Evolutionary conservation across 306 rosid genomes (phyloP).

Genomic region (Dryas alaskensis): DNA sequence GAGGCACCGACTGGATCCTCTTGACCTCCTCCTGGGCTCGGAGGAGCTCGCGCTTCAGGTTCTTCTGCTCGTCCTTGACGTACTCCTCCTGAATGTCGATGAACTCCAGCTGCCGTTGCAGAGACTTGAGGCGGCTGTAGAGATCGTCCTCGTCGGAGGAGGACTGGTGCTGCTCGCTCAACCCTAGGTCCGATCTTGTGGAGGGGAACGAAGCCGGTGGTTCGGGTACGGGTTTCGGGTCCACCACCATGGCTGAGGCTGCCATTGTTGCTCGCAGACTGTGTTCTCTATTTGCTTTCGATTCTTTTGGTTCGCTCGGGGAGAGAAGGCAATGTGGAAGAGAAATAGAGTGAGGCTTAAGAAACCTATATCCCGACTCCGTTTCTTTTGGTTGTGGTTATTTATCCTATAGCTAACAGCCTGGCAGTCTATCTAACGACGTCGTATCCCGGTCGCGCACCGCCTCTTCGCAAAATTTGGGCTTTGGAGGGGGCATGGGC

Average conservation of each 20-base stretch:
- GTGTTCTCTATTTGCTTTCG: not conserved
- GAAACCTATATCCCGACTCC: constrained; percentile 1
- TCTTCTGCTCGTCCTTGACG: constrained; percentile 92
- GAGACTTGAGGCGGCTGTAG: constrained; percentile 70
- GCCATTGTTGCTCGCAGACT: constrained; percentile 47
- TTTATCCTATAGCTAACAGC: not conserved
- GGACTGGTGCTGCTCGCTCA: constrained; percentile 28
- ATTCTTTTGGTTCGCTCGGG: not conserved
- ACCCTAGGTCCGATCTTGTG: constrained; percentile 48
- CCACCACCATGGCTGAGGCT: constrained; percentile 69
- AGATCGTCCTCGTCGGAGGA: constrained; percentile 75
- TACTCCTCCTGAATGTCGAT: constrained; percentile 93
- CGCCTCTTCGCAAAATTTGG: too few relatives aligned
- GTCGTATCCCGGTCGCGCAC: too few relatives aligned
- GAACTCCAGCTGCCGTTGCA: constrained; percentile 84
- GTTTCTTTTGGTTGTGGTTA: not conserved
- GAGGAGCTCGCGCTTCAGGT: constrained; percentile 89
- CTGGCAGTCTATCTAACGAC: too few relatives aligned
- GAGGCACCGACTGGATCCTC: constrained; percentile 95
- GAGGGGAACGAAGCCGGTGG: constrained; percentile 65
- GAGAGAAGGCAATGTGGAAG: not conserved
- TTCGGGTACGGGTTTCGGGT: constrained; percentile 59
- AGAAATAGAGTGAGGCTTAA: constrained; percentile 21
- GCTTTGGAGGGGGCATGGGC: too few relatives aligned
- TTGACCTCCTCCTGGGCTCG: constrained; percentile 98